Percentiles rank a stretch among this genome's conserved stretches.
These are phyloP conservation scores for Pichia sp. DNA, from an alignment of 1,139 yeast species.

Conservation along the genomic window DNA sequence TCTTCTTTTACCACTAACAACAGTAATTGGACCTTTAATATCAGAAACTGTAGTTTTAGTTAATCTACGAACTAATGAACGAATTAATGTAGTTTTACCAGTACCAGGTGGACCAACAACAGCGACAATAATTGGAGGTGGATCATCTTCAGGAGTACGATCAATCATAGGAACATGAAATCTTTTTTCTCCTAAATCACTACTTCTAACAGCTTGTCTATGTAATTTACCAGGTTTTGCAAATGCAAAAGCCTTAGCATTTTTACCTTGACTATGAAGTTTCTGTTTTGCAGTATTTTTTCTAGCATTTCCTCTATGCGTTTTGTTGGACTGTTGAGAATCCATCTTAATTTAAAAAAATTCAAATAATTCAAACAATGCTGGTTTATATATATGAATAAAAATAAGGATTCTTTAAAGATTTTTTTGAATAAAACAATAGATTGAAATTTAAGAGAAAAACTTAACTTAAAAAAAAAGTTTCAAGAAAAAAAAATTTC, in stretches of 20 bases:
- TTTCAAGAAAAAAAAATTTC: no score
- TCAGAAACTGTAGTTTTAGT: slow-evolving; percentile 85
- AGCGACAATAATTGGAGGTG: slow-evolving; percentile 94
- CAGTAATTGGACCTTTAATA: slow-evolving; percentile 93
- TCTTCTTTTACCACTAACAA: slow-evolving; percentile 94
- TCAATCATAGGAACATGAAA: slow-evolving; percentile 97
- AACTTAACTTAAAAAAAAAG: no score
- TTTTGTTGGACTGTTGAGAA: slow-evolving; percentile 34
- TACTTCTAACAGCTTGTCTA: slow-evolving; percentile 75
- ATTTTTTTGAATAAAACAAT: no score
- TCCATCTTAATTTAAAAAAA: slow-evolving; percentile 16
- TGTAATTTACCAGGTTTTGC: slow-evolving; percentile 87
- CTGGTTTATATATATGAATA: no score
- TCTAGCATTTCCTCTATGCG: slow-evolving; percentile 47
- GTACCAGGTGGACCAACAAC: slow-evolving; percentile 99
- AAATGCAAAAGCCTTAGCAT: slow-evolving; percentile 93
- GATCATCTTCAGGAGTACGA: slow-evolving; percentile 94
- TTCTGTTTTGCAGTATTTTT: slow-evolving; percentile 72
- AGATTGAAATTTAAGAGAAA: no score
- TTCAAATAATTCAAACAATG: no score
- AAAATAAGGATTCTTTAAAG: no score
- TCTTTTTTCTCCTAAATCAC: slow-evolving; percentile 74
- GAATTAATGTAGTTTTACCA: slow-evolving; percentile 90
- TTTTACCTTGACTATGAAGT: slow-evolving; percentile 84
- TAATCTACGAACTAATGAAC: slow-evolving; percentile 79